Percentiles rank a stretch among this genome's conserved stretches.
These are phyloP conservation scores for Lichenothelia convexa DNA, from an alignment of 495 filamentous ascomycete species.

Conservation along the genomic window DNA sequence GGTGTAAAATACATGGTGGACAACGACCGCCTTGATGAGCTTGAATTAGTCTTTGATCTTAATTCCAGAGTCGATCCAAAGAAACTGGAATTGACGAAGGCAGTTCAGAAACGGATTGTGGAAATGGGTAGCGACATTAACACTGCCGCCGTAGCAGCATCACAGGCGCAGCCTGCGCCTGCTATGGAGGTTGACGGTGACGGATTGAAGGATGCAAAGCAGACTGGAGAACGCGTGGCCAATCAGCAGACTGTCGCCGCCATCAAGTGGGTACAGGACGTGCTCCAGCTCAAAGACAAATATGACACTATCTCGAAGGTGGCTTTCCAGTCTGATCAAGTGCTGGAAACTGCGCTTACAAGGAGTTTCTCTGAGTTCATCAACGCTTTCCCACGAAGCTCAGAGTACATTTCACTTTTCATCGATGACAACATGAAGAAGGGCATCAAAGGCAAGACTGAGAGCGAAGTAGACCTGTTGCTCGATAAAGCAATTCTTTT, in stretches of 20 bases:
- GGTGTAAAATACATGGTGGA: slow-evolving; percentile 84
- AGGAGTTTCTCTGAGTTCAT: slow-evolving; percentile 81
- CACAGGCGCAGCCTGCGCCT: slow-evolving; percentile 9
- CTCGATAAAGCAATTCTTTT: slow-evolving; percentile 82
- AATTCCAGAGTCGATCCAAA: slow-evolving; percentile 60
- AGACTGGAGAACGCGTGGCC: slow-evolving; percentile 23
- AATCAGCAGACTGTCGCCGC: slow-evolving; percentile 60
- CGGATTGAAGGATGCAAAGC: slow-evolving; percentile 16
- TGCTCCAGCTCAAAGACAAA: slow-evolving; percentile 73
- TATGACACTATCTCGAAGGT: slow-evolving; percentile 59
- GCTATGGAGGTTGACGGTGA: slow-evolving; percentile 11
- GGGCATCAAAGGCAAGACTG: slow-evolving; percentile 81
- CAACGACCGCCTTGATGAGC: slow-evolving; percentile 59
- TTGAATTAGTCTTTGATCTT: slow-evolving; percentile 59
- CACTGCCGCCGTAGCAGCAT: slow-evolving; percentile 31
- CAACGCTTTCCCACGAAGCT: slow-evolving; percentile 62
- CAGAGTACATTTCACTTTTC: slow-evolving; percentile 89
- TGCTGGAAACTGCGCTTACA: slow-evolving; percentile 62
- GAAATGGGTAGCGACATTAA: slow-evolving; percentile 73
- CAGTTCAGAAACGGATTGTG: slow-evolving; percentile 54
- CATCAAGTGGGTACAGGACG: slow-evolving; percentile 89
- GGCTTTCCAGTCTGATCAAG: slow-evolving; percentile 57
- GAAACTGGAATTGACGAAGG: slow-evolving; percentile 49
- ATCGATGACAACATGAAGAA: slow-evolving; percentile 94
- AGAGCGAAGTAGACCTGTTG: slow-evolving; percentile 68